These are phyloP conservation scores for Ustilago loliicola DNA, from an alignment of 1,284 basidiomycete species.

Conservation along the genomic window DNA sequence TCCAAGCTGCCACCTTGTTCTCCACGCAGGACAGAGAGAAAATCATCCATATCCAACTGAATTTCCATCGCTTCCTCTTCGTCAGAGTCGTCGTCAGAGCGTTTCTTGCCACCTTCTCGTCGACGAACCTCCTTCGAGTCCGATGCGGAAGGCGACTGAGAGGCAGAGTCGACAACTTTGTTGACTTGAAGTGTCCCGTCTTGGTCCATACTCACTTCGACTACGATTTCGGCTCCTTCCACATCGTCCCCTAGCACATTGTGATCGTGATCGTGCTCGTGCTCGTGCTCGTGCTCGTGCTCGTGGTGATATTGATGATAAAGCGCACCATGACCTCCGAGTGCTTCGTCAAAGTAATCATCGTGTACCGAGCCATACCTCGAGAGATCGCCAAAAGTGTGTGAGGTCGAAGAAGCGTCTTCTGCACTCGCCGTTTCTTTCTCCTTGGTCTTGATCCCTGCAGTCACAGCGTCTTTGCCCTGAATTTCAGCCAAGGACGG, in stretches of 20 bases:
- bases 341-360: slow-evolving; percentile 50
- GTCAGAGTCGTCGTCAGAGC: slow-evolving; percentile 14
- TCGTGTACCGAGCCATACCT: slow-evolving; percentile 48
- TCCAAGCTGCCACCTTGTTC: slow-evolving; percentile 18
- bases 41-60: slow-evolving; percentile 42
- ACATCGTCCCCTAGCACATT: slow-evolving; percentile 2
- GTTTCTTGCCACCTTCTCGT: slow-evolving; percentile 28
- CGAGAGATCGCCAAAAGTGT: slow-evolving; percentile 49
- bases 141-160: neutral
- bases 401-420: slow-evolving; percentile 20
- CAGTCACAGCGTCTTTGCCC: neutral
- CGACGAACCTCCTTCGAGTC: slow-evolving; percentile 9
- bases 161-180: slow-evolving; percentile 6
- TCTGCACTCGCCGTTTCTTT: neutral
- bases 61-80: slow-evolving; percentile 26
- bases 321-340: slow-evolving; percentile 32
- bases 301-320: slow-evolving; percentile 21
- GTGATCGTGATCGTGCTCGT: slow-evolving; percentile 13
- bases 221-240: slow-evolving; percentile 18
- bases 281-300: neutral
- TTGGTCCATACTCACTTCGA: slow-evolving; percentile 34
- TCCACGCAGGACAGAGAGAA: slow-evolving; percentile 29
- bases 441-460: neutral
- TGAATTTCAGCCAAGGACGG: slow-evolving; percentile 11
- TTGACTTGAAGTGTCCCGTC: slow-evolving; percentile 29